Base-by-base conservation (phyloP, 1,284 basidiomycete species). In the Moesziomyces sp. region DNA sequence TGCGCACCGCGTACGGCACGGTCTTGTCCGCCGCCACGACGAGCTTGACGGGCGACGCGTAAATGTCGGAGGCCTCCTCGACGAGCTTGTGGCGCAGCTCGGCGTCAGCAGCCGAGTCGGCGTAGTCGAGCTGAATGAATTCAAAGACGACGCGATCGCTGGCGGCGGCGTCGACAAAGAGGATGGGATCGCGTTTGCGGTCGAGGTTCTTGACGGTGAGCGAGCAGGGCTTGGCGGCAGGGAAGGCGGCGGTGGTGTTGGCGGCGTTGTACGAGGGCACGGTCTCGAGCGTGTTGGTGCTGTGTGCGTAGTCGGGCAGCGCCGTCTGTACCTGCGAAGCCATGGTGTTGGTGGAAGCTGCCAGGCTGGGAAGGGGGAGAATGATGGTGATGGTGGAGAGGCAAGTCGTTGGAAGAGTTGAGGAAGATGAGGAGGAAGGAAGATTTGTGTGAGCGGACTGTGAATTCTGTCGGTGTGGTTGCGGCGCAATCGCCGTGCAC, bases 121-220 rank as follows among this genome's bases (percentile, higher is more conserved):
- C 44, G 51, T 73, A 48, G 18, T 59, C 60, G 49, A 73, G 64
- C 49, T 68, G 65, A 9, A 62, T 55, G 28, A 74, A 43, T 40
- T 74, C 65, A 18, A 64, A 74, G 8, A 74, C 66, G 35, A 65
- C 56, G 1, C 63, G 48, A 3, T 65, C 52, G 11, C 49, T 57
- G 11, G 52, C 60, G 38, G 35, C 35, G 19, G 7, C 16, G 40
- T 68, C 58, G 46, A 68, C 54, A 23, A 74, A 59, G 10, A 64
- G 61, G 58, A 74, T 64, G 24, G 71, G 33, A 30, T 68, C 58
- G 10, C 61, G 47, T 44, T 52, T 60, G 45, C 66, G 60, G 21
- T 68, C 65, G 47, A 68, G 53, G 49, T 74, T 74, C 55, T 74
- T 69, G 66, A 74, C 26, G 43, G 54, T 57, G 28, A 74, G 49